A percentile compares a stretch with the other conserved stretches of the same genome.
Conservation (phyloP, 2,329 filamentous ascomycete species). For the Fusarium sp. region DNA sequence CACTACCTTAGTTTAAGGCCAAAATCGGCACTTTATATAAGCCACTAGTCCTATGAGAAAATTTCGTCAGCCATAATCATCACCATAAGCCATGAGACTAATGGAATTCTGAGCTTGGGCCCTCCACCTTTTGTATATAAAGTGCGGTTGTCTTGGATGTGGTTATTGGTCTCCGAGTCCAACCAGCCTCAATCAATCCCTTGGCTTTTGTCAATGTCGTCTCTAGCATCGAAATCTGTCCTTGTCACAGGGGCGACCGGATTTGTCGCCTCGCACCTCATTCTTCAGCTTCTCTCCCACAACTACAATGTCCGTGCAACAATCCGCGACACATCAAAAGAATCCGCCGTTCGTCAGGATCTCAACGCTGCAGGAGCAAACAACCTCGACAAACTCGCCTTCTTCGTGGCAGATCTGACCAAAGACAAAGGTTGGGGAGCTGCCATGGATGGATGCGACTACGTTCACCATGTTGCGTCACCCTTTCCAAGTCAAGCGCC, state of each 20-base stretch:
- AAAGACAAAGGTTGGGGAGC: neutral
- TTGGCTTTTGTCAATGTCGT: neutral
- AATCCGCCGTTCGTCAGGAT: neutral
- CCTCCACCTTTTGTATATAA: neutral
- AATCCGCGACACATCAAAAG: neutral
- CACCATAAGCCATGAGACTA: neutral
- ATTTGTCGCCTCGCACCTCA: constrained; percentile 5
- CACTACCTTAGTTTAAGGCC: neutral
- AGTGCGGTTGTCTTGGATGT: neutral
- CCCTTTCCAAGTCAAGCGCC: neutral
- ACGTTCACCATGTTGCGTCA: neutral
- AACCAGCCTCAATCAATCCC: neutral
- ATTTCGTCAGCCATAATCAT: neutral
- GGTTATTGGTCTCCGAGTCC: neutral
- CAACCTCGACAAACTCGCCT: neutral
- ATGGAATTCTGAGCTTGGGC: neutral
- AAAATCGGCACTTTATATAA: neutral
- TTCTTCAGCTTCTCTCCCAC: constrained; percentile 1
- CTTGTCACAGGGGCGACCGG: constrained; percentile 4
- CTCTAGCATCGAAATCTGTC: neutral
- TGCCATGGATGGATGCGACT: neutral
- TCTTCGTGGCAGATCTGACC: neutral
- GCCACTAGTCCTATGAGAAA: neutral
- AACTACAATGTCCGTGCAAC: constrained; percentile 3
- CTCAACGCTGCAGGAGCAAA: neutral